Conservation (phyloP, 1,284 basidiomycete genomes). For the Ustilago xerochloae region DNA sequence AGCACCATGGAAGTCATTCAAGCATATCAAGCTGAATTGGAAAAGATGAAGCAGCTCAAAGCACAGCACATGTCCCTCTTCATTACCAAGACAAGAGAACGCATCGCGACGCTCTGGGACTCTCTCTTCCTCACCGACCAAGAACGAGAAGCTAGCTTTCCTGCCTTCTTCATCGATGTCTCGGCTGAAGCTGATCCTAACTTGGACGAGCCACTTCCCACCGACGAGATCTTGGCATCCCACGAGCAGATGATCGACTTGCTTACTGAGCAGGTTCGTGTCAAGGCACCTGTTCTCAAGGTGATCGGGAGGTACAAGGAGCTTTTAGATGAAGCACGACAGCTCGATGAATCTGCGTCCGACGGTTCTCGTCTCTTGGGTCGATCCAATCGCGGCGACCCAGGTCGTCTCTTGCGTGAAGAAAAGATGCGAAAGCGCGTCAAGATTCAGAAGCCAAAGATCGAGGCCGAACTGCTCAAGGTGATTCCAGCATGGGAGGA, state of each 20-base stretch:
- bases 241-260: slow-evolving; percentile 88
- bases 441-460: slow-evolving; percentile 91
- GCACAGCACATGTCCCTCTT: slow-evolving; percentile 87
- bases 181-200: slow-evolving; percentile 38
- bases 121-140: slow-evolving; percentile 85
- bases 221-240: slow-evolving; percentile 74
- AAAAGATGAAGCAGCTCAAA: slow-evolving; percentile 88
- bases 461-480: slow-evolving; percentile 82
- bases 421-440: slow-evolving; percentile 98
- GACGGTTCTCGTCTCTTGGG: slow-evolving; percentile 68
- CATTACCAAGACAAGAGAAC: slow-evolving; percentile 81
- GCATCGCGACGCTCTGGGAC: slow-evolving; percentile 86
- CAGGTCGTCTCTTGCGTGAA: slow-evolving; percentile 78
- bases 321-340: slow-evolving; percentile 89
- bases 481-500: slow-evolving; percentile 89
- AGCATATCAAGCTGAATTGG: slow-evolving; percentile 88
- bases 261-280: slow-evolving; percentile 81
- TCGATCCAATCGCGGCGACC: slow-evolving; percentile 75
- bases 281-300: slow-evolving; percentile 81
- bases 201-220: slow-evolving; percentile 45
- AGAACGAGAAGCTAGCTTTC: slow-evolving; percentile 74
- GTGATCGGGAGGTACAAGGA: slow-evolving; percentile 88
- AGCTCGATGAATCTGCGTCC: slow-evolving; percentile 77
- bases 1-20: slow-evolving; percentile 78
- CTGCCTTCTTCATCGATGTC: slow-evolving; percentile 49